Conservation (phyloP, 1,284 basidiomycete genomes). For the Inonotus obliquus region DNA sequence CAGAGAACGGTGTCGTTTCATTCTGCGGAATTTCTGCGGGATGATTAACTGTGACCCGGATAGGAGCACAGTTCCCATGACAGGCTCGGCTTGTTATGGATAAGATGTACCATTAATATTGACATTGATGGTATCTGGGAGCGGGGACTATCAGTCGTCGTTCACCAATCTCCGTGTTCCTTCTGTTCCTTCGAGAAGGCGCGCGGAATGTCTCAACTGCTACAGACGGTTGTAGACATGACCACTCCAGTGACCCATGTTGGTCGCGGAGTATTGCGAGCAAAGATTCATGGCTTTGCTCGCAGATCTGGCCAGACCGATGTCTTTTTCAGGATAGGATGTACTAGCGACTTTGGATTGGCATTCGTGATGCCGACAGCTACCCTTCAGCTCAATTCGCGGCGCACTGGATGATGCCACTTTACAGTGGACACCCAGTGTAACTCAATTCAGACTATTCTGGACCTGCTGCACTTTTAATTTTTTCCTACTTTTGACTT, state of each 20-base stretch:
- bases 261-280: background rate
- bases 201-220: too few relatives aligned
- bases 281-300: background rate
- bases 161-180: too few relatives aligned
- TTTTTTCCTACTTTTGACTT: slow-evolving; percentile 1
- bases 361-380: background rate
- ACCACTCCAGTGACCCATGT: too few relatives aligned
- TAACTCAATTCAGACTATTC: slow-evolving; percentile 12
- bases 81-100: too few relatives aligned
- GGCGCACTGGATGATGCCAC: background rate
- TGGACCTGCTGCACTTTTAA: slow-evolving; percentile 4
- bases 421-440: background rate
- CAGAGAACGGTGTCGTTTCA: background rate
- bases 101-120: too few relatives aligned
- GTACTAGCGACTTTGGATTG: background rate
- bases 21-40: too few relatives aligned
- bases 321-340: background rate
- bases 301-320: background rate
- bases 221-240: too few relatives aligned
- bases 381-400: slow-evolving; percentile 5
- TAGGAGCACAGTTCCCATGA: too few relatives aligned
- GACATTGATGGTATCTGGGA: too few relatives aligned
- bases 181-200: too few relatives aligned
- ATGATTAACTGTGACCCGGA: too few relatives aligned
- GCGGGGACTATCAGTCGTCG: too few relatives aligned